Evolutionary conservation across 1,284 basidiomycete genomes (phyloP).

Genomic region (Athelia sp.): DNA sequence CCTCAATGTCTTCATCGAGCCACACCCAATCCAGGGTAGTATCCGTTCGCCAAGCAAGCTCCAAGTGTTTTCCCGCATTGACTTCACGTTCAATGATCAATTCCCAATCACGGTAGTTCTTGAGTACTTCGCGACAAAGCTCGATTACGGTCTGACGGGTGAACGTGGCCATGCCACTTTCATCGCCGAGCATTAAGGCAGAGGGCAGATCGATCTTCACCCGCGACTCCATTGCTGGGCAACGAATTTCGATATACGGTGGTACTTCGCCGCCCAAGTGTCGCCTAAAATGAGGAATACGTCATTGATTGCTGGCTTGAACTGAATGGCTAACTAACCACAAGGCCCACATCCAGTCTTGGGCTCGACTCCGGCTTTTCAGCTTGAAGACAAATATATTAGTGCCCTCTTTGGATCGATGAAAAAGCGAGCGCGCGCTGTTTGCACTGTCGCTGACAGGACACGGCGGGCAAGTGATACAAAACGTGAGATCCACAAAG

Average conservation of each 20-base stretch:
- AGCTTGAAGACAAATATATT: conserved; percentile 77
- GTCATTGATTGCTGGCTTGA: not conserved
- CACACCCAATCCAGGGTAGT: conserved; percentile 79
- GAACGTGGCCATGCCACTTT: conserved; percentile 35
- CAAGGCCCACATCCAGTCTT: conserved; percentile 82
- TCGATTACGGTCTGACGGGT: conserved; percentile 54
- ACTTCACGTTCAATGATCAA: conserved; percentile 51
- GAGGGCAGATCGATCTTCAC: conserved; percentile 22
- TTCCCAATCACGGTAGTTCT: conserved; percentile 56
- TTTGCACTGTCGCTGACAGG: conserved; percentile 32
- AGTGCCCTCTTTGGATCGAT: conserved; percentile 53
- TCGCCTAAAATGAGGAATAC: conserved; percentile 44
- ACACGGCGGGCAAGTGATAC: conserved; percentile 62
- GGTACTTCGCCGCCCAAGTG: conserved; percentile 50
- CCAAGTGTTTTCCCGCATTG: conserved; percentile 51
- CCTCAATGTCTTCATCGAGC: conserved; percentile 61
- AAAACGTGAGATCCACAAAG: conserved; percentile 77
- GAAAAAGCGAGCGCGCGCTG: conserved; percentile 39
- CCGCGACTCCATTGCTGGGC: conserved; percentile 33
- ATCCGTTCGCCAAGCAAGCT: conserved; percentile 73
- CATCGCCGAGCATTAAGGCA: conserved; percentile 6
- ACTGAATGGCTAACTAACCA: conserved; percentile 41
- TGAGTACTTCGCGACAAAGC: conserved; percentile 51
- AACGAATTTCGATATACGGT: conserved; percentile 30
- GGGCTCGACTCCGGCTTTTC: conserved; percentile 64